Evolutionary conservation across 345 rosid species (phyloP), one percentile per base, ranked within the genome.

Genomic region (Camelina neglecta): DNA sequence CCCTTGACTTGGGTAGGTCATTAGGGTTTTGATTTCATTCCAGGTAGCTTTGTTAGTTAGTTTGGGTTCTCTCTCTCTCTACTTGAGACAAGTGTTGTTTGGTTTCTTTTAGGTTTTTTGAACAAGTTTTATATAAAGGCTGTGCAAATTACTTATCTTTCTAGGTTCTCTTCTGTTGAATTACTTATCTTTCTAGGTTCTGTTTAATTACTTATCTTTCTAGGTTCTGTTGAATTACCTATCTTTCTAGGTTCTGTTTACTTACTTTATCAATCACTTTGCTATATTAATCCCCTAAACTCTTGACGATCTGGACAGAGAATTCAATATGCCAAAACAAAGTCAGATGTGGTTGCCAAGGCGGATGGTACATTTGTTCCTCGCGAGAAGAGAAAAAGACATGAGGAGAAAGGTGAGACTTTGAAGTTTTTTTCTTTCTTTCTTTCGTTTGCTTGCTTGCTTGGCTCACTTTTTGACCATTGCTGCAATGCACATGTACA

Each of bases 361-460:
- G 97, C 98, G 5, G 98, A 96, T 85, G 99, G 99, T 53, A 89
- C 97, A 2, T 96, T 96, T 86, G 97, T 89, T 79, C 98, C 96
- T 26, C 88, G 97, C 31, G 98, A 96, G 86, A 96, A 93, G 63
- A 71, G 97, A 53, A 96, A 93, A 89, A 88, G 90, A 77, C 97
- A 89, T 4, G 98, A 96, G 47, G 99, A 96, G 67, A 96, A 88
- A 85, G 98, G 99, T 92, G 70, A 47, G 51, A 24, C 49, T 0
- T 15, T 44, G 1, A 20, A 13, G 11, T 31, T 59, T 78, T 10
- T 0, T 60, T 47, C 8, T 1, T 41, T 15, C 7, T 12, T 45
- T 45, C 0, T 6, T 33, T 15, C 36, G 36, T 31, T 33, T 6
- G 8, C 2, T 33, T 71, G 15, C n/a, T 35, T 72, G 26, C 8